Conservation (phyloP, 495 filamentous ascomycete genomes). For the Aspergillus asperescens region DNA sequence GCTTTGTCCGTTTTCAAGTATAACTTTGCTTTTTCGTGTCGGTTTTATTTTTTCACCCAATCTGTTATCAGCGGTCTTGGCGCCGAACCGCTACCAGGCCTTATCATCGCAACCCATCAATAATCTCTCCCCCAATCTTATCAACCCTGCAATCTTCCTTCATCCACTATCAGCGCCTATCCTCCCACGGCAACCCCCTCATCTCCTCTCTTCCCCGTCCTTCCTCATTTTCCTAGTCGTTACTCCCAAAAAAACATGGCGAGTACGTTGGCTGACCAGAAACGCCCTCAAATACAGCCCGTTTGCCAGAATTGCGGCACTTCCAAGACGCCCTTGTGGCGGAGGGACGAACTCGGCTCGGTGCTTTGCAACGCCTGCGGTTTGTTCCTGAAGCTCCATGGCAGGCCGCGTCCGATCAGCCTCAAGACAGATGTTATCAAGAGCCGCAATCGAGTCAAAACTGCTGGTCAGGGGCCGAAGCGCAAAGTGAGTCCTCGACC, state of each 20-base stretch:
- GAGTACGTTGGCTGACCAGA: slow-evolving; percentile 51
- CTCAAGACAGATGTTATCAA: slow-evolving; percentile 99
- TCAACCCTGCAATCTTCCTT: slow-evolving; percentile 31
- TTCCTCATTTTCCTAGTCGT: slow-evolving; percentile 16
- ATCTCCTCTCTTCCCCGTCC: slow-evolving; percentile 14
- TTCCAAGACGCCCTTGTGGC: slow-evolving; percentile 93
- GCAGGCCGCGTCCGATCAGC: slow-evolving; percentile 84
- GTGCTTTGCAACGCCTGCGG: slow-evolving; percentile 99
- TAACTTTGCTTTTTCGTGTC: slow-evolving; percentile 18
- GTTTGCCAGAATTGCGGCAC: slow-evolving; percentile 97
- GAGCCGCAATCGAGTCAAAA: slow-evolving; percentile 96
- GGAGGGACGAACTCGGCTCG: slow-evolving; percentile 88
- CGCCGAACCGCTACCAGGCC: slow-evolving; percentile 33
- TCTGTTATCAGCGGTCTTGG: slow-evolving; percentile 39
- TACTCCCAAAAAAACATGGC: slow-evolving; percentile 45
- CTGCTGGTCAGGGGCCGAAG: slow-evolving; percentile 74
- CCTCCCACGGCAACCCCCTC: slow-evolving; percentile 18
- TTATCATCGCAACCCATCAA: slow-evolving; percentile 42
- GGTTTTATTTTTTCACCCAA: slow-evolving; percentile 27
- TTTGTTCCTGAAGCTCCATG: slow-evolving; percentile 94
- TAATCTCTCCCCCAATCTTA: slow-evolving; percentile 48
- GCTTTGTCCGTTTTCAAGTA: slow-evolving; percentile 6
- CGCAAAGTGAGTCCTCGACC: slow-evolving; percentile 65
- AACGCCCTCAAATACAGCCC: slow-evolving; percentile 67
- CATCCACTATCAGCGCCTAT: slow-evolving; percentile 28